These are phyloP conservation scores for barrel medic (Medicago truncatula) DNA, from an alignment of 306 rosid species.

Conservation along the genomic window DNA sequence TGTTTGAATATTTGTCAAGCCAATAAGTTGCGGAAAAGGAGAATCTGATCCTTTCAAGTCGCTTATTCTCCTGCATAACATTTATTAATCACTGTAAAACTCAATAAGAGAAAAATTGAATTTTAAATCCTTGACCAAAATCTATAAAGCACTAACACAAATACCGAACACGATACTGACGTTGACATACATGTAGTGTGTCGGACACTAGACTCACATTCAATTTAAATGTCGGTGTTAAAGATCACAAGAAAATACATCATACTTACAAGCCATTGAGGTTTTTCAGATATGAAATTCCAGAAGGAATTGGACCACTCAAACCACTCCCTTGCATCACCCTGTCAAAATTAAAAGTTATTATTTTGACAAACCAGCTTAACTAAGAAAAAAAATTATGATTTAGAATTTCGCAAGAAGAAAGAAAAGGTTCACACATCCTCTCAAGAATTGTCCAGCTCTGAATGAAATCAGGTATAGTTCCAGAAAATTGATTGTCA, in stretches of 20 bases:
- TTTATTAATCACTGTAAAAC: conserved; percentile 9
- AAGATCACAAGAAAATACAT: not conserved
- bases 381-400: not conserved
- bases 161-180: not conserved
- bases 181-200: not conserved
- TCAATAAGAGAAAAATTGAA: not conserved
- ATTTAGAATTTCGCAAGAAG: not conserved
- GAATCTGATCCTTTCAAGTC: conserved; percentile 70
- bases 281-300: conserved; percentile 52
- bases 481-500: conserved; percentile 64
- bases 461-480: conserved; percentile 62
- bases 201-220: not conserved
- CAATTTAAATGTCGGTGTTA: not conserved
- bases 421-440: conserved; percentile 48
- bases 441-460: conserved; percentile 59
- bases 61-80: conserved; percentile 67
- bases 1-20: conserved; percentile 44
- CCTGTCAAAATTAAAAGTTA: conserved; percentile 40
- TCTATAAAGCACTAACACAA: not conserved
- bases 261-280: conserved; percentile 66
- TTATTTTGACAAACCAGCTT: not conserved
- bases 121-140: not conserved
- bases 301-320: conserved; percentile 72
- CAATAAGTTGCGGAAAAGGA: conserved; percentile 53
- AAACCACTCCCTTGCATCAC: conserved; percentile 72